Base-by-base conservation (phyloP, 768 basidiomycete genomes). In the Multifurca ochricompacta region DNA sequence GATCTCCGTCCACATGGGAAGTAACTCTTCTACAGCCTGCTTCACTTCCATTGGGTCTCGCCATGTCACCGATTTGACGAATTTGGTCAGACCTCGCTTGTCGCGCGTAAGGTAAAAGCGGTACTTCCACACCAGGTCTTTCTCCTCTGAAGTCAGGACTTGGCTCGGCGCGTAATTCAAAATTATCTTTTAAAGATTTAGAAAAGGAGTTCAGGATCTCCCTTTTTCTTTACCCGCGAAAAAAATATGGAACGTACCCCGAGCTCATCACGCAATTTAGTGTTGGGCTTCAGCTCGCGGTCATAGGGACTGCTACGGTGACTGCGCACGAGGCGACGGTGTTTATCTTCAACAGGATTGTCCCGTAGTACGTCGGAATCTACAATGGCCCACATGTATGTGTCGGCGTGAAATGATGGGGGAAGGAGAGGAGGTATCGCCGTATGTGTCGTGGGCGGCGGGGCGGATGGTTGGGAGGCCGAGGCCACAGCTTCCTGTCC, bases 101-200 rank as follows among this genome's bases (percentile, higher is more conserved):
- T 94, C 91, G 31, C 92, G 75, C 3, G 85, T 82, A 10, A 99
- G 82, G 61, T 96, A 98, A 71, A 97, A 99, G n/a, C 96, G 81
- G 76, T 95, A 99, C 68, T 95, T 94, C 96, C 96, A 99, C 35
- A 98, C 84, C 37, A 94, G 73, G 62, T 98, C 95, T 65, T 95
- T 96, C 70, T 98, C 95, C 64, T 93, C 89, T 0, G 91, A 83
- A 3, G 81, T 88, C 7, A 99, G 74, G 9, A 79, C 76, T 55
- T 86, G 89, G 54, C 88, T 94, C 0, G 96, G 96, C 0, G 94
- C 85, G 60, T 97, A 92, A 47, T 83, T 83, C 47, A 99, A 79
- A 44, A 99, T 91, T 58, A 84, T 82, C 93, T 97, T n/a, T n/a
- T 59, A 4, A 52, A 36, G 13, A 36, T 0, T 21, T n/a, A n/a